Evolutionary conservation across 495 filamentous ascomycete species (phyloP).

Genomic region (Bacidia gigantensis): DNA sequence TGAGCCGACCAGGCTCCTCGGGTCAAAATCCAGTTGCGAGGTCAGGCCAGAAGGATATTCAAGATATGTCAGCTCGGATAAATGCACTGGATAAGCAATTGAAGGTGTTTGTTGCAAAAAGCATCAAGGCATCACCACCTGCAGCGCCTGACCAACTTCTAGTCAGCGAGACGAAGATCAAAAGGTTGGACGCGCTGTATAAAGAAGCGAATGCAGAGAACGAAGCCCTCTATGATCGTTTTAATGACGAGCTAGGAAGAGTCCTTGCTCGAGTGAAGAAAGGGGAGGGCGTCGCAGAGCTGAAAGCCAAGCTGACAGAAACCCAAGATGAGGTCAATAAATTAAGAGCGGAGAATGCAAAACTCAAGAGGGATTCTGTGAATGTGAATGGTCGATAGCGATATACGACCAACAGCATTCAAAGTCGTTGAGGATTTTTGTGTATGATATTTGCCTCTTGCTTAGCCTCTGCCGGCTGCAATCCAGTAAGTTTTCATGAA

Average conservation of each 20-base stretch:
- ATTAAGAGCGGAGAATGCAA: slow-evolving; percentile 67
- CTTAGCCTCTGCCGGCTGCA: no score
- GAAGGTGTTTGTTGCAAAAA: slow-evolving; percentile 40
- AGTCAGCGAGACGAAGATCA: slow-evolving; percentile 61
- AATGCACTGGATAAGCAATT: slow-evolving; percentile 11
- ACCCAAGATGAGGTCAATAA: slow-evolving; percentile 53
- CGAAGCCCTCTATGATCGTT: slow-evolving; percentile 82
- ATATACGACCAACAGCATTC: no score
- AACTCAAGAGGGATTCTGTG: slow-evolving; percentile 45
- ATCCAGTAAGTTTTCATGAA: no score
- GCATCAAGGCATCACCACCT: slow-evolving; percentile 44
- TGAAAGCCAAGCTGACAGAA: slow-evolving; percentile 52
- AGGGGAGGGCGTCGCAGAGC: slow-evolving; percentile 58
- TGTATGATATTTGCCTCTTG: no score
- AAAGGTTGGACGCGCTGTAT: slow-evolving; percentile 77
- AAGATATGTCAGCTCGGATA: slow-evolving; percentile 11
- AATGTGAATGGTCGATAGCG: no score
- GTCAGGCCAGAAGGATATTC: background rate
- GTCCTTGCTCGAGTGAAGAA: slow-evolving; percentile 62
- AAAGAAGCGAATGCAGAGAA: slow-evolving; percentile 85
- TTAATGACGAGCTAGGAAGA: slow-evolving; percentile 79
- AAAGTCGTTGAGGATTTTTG: no score
- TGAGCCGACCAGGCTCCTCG: slow-evolving; percentile 28
- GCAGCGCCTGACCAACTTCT: slow-evolving; percentile 56
- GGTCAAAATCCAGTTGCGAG: background rate